A percentile compares a stretch with the other conserved stretches of the same genome.
These are phyloP conservation scores for Boechera stricta DNA, from an alignment of 345 rosid species.

Conservation along the genomic window DNA sequence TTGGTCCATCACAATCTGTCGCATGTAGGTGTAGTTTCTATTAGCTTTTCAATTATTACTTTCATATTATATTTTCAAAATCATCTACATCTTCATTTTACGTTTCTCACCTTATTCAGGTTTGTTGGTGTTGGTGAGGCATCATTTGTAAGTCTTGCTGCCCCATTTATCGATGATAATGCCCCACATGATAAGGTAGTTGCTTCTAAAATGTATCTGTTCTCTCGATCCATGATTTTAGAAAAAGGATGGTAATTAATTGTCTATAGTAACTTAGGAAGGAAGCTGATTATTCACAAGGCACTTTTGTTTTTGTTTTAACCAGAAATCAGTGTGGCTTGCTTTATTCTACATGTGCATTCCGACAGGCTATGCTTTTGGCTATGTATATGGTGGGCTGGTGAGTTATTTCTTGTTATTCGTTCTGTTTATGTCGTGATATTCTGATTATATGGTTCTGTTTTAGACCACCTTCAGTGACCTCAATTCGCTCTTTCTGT, in stretches of 20 bases:
- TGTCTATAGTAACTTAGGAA: background rate
- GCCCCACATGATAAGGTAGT: slow-evolving; percentile 83
- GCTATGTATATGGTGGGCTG: slow-evolving; percentile 89
- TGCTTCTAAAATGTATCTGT: slow-evolving; percentile 14
- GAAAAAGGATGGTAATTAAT: background rate
- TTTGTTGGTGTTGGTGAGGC: slow-evolving; percentile 98
- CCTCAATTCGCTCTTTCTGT: background rate
- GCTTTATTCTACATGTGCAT: slow-evolving; percentile 95
- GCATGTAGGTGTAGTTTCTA: slow-evolving; percentile 65
- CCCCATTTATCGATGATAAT: slow-evolving; percentile 95
- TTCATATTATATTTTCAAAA: background rate
- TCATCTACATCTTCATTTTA: background rate
- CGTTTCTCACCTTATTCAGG: slow-evolving; percentile 56
- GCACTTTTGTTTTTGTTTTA: slow-evolving; percentile 32
- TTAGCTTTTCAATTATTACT: slow-evolving; percentile 17
- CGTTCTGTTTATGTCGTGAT: background rate
- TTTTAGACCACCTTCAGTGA: slow-evolving; percentile 5
- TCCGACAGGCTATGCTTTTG: slow-evolving; percentile 88
- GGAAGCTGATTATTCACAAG: slow-evolving; percentile 19
- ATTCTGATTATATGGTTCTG: slow-evolving; percentile 11
- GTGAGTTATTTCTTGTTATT: slow-evolving; percentile 53
- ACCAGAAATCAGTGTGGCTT: slow-evolving; percentile 91
- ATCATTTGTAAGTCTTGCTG: slow-evolving; percentile 95
- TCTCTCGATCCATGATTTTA: slow-evolving; percentile 1
- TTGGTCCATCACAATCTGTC: slow-evolving; percentile 84